Evolutionary conservation across 1,139 yeast genomes (phyloP).

Genomic region (Meyerozyma elateridarum): DNA sequence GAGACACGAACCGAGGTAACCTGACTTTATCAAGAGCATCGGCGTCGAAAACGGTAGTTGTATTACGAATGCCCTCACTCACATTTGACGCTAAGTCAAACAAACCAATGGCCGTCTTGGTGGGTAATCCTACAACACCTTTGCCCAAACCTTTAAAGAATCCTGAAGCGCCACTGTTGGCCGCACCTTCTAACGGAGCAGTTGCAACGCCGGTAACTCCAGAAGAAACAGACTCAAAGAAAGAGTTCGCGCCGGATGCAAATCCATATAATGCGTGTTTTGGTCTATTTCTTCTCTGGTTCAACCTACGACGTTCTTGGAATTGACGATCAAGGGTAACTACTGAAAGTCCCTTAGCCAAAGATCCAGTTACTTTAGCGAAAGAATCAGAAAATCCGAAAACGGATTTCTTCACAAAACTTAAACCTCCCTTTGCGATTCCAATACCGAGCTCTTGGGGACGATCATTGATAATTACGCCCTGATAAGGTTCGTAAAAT

Average conservation of each 20-base stretch:
- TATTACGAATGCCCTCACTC: conserved; percentile 89
- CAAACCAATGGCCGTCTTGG: conserved; percentile 93
- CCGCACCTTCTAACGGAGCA: conserved; percentile 89
- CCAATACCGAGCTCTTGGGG: conserved; percentile 97
- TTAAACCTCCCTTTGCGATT: conserved; percentile 90
- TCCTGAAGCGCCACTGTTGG: conserved; percentile 80
- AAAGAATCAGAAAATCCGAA: conserved; percentile 93
- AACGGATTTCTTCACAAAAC: conserved; percentile 90
- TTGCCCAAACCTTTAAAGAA: conserved; percentile 91
- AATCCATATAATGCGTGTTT: conserved; percentile 87
- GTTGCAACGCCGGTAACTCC: conserved; percentile 89
- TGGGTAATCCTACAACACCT: conserved; percentile 92
- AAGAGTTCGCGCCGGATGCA: conserved; percentile 82
- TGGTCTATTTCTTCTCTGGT: conserved; percentile 73
- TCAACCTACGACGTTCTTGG: conserved; percentile 75
- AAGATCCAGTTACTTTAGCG: conserved; percentile 87
- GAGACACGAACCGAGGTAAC: conserved; percentile 70
- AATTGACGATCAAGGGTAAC: conserved; percentile 84
- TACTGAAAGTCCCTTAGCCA: conserved; percentile 89
- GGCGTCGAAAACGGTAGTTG: conserved; percentile 86
- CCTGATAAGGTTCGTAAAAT: conserved; percentile 96
- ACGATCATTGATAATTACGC: conserved; percentile 86
- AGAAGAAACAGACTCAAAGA: conserved; percentile 79
- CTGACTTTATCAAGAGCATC: conserved; percentile 78
- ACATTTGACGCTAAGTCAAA: conserved; percentile 91